Evolutionary conservation across 179 eudicot species (phyloP).

Genomic region (Silene noctiflora): DNA sequence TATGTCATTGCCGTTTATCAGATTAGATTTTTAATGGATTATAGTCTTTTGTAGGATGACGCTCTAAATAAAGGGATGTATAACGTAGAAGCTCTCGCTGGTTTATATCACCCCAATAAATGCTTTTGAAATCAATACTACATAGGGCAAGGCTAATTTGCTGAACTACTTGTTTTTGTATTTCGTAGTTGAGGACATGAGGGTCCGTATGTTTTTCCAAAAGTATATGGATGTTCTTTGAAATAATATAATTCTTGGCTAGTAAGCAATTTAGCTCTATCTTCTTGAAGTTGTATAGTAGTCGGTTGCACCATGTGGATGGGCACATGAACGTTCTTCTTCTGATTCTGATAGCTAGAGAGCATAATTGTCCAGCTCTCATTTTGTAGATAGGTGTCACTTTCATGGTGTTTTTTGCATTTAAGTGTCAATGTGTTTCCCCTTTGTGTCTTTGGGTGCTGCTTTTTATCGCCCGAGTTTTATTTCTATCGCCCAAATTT

Average conservation of each 20-base stretch:
- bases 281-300: neutral
- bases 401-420: no score
- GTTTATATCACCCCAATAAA: no score
- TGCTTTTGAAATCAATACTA: no score
- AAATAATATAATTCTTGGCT: neutral
- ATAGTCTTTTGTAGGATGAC: no score
- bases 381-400: neutral
- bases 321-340: neutral
- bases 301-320: neutral
- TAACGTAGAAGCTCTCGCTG: no score
- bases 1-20: no score
- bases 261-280: neutral
- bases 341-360: neutral
- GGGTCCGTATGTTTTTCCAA: neutral
- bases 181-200: neutral
- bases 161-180: neutral
- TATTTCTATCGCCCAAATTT: no score
- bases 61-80: no score
- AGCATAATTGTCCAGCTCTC: neutral
- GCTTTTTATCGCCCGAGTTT: no score
- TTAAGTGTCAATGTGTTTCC: no score
- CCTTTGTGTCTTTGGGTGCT: no score
- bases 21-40: no score
- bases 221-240: neutral
- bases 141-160: neutral